Evolutionary conservation across 495 filamentous ascomycete species (phyloP).

Genomic region (Paragyromitra xinjiangensis): DNA sequence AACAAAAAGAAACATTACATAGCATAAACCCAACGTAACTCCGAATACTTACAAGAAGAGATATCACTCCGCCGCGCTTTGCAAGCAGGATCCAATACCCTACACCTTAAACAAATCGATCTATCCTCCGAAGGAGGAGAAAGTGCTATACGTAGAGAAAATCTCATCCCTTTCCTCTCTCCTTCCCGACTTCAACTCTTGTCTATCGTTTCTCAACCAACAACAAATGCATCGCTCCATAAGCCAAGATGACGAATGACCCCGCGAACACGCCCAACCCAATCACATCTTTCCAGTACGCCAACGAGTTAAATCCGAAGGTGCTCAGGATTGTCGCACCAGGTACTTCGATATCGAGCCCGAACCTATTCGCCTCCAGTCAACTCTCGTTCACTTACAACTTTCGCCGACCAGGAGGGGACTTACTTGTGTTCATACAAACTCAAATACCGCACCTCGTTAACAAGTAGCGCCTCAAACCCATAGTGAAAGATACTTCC

Average conservation of each 20-base stretch:
- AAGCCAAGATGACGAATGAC: slow-evolving; percentile 86
- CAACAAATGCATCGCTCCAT: slow-evolving; percentile 90
- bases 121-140: neutral
- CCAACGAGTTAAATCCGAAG: slow-evolving; percentile 87
- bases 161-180: neutral
- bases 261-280: slow-evolving; percentile 83
- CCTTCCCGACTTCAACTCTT: neutral
- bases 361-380: slow-evolving; percentile 59
- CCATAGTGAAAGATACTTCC: slow-evolving; percentile 99
- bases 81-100: neutral
- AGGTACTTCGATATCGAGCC: slow-evolving; percentile 93
- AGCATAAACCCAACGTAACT: slow-evolving; percentile 29
- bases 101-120: slow-evolving; percentile 1
- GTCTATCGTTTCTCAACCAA: slow-evolving; percentile 85
- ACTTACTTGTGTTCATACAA: slow-evolving; percentile 87
- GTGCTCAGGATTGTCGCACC: slow-evolving; percentile 91
- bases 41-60: slow-evolving; percentile 30
- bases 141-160: neutral
- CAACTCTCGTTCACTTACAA: neutral
- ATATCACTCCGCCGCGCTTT: slow-evolving; percentile 2
- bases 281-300: slow-evolving; percentile 84
- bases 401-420: neutral
- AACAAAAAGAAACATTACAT: slow-evolving; percentile 24
- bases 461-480: slow-evolving; percentile 94
- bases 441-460: slow-evolving; percentile 91